Evolutionary conservation across 2,329 filamentous ascomycete genomes (phyloP).

Genomic region (Phialophora verrucosa): DNA sequence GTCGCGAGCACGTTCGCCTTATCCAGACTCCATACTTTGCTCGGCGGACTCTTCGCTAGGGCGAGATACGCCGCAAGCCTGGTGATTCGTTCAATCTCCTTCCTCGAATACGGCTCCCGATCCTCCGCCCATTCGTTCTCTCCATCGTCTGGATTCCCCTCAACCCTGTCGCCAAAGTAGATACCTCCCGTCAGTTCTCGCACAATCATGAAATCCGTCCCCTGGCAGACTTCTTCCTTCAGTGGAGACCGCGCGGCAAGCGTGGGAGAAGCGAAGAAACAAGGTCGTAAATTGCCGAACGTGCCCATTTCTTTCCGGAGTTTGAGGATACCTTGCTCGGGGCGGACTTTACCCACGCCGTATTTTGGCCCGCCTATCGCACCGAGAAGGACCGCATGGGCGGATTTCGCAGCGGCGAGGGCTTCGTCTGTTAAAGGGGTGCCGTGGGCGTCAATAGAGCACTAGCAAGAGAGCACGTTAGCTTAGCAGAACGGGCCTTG

Average conservation of each 20-base stretch:
- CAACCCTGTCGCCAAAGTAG: conserved; percentile 90
- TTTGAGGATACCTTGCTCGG: conserved; percentile 87
- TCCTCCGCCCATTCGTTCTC: conserved; percentile 71
- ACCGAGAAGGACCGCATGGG: conserved; percentile 88
- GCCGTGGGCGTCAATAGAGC: conserved; percentile 84
- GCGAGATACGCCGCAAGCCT: conserved; percentile 82
- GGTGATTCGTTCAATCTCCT: conserved; percentile 87
- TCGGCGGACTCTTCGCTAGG: conserved; percentile 73
- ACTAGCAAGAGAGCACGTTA: conserved; percentile 56
- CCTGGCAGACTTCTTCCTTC: conserved; percentile 81
- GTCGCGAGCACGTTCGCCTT: conserved; percentile 97
- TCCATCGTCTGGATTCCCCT: conserved; percentile 70
- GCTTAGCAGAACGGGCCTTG: background rate
- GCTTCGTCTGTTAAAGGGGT: conserved; percentile 81
- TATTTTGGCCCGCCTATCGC: conserved; percentile 98
- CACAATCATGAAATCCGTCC: conserved; percentile 90
- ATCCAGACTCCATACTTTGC: conserved; percentile 84
- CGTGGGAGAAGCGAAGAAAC: conserved; percentile 88
- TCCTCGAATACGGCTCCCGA: conserved; percentile 81
- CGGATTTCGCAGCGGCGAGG: conserved; percentile 78
- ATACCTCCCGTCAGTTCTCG: conserved; percentile 91
- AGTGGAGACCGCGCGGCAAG: conserved; percentile 86
- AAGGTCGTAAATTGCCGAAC: conserved; percentile 94
- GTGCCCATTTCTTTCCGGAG: conserved; percentile 93
- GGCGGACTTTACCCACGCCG: conserved; percentile 85